phyloP scores from a whole-genome alignment of 768 basidiomycete species.

The Kwoniella dendrophila region DNA sequence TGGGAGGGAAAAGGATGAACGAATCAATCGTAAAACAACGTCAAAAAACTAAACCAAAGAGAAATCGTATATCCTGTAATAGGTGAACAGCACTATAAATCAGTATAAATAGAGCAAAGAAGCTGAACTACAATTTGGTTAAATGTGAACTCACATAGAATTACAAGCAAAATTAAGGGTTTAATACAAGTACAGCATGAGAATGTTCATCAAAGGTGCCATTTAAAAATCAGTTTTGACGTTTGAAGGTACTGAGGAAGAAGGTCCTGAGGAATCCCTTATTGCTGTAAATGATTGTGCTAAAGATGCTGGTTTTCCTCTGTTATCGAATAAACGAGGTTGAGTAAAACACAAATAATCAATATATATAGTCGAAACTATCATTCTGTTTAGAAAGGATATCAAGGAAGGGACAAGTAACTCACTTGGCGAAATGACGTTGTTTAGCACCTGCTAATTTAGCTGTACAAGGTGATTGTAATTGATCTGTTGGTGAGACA shows the following conservation, averaged over 20 bases:
- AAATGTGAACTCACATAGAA: constrained; percentile 9
- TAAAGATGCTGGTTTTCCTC: constrained; percentile 46
- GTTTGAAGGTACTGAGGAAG: constrained; percentile 9
- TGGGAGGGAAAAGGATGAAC: not conserved
- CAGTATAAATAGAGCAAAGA: too few species aligned
- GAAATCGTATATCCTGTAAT: too few species aligned
- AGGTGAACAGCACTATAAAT: too few species aligned
- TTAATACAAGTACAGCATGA: not conserved
- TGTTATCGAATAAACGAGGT: not conserved
- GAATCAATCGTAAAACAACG: constrained; percentile 6
- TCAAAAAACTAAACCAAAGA: not conserved
- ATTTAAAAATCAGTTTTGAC: constrained; percentile 17
- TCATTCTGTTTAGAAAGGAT: too few species aligned
- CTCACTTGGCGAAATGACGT: constrained; percentile 88
- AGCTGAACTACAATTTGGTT: too few species aligned
- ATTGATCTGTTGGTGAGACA: constrained; percentile 90
- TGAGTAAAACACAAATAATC: too few species aligned
- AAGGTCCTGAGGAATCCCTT: constrained; percentile 22
- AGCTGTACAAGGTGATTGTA: constrained; percentile 90
- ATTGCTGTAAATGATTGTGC: constrained; percentile 39
- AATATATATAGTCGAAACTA: too few species aligned
- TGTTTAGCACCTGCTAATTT: constrained; percentile 89
- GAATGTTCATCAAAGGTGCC: not conserved
- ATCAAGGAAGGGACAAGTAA: constrained; percentile 19
- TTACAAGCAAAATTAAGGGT: not conserved